phyloP scores from a whole-genome alignment of 2,329 filamentous ascomycete species.

The Cladosporium sp. region DNA sequence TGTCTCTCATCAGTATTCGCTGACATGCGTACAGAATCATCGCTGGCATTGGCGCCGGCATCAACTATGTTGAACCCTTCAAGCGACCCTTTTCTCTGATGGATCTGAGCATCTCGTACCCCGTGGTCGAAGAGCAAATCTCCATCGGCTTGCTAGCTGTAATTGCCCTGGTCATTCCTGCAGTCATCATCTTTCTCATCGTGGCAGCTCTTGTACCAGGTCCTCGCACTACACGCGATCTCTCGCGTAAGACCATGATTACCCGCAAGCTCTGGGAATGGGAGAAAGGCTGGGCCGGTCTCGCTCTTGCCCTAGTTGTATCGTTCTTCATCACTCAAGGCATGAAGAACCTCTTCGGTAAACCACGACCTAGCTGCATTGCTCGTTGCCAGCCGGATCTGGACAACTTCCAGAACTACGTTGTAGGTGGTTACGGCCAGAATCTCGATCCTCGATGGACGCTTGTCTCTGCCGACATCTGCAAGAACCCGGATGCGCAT shows the following conservation, averaged over 20 bases:
- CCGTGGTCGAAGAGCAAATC: slow-evolving; percentile 69
- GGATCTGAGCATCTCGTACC: slow-evolving; percentile 76
- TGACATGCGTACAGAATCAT: slow-evolving; percentile 15
- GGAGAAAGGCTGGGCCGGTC: slow-evolving; percentile 76
- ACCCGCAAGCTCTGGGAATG: slow-evolving; percentile 85
- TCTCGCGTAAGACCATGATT: slow-evolving; percentile 56
- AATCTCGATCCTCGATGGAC: slow-evolving; percentile 54
- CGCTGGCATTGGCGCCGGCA: slow-evolving; percentile 38
- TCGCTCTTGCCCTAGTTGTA: slow-evolving; percentile 66
- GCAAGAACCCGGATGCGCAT: slow-evolving; percentile 58
- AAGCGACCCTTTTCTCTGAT: slow-evolving; percentile 67
- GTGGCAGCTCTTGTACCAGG: slow-evolving; percentile 69
- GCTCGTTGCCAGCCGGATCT: slow-evolving; percentile 74
- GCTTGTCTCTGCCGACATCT: slow-evolving; percentile 74
- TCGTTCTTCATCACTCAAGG: slow-evolving; percentile 79
- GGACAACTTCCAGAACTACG: slow-evolving; percentile 49
- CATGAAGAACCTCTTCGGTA: slow-evolving; percentile 71
- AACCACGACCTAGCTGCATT: slow-evolving; percentile 61
- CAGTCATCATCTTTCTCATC: slow-evolving; percentile 63
- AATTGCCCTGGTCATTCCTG: slow-evolving; percentile 60
- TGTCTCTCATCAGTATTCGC: background rate
- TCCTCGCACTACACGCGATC: slow-evolving; percentile 49
- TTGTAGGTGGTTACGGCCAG: slow-evolving; percentile 61
- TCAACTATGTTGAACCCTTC: slow-evolving; percentile 60
- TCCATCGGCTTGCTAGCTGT: slow-evolving; percentile 61